Evolutionary conservation across 106 monocot genomes (phyloP).

Genomic region (Vanilla planifolia): DNA sequence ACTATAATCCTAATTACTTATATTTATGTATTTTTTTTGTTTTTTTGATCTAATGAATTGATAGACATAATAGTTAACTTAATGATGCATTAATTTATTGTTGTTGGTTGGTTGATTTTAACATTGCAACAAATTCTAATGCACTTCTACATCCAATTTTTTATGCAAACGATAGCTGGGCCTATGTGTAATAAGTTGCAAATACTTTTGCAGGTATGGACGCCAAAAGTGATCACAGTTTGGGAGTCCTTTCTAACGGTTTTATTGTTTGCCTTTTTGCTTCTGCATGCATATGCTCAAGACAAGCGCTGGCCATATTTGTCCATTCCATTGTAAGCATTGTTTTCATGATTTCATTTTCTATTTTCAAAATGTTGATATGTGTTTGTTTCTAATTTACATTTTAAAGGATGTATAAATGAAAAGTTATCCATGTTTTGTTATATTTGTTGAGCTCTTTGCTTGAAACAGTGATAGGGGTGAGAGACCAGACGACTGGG

Average conservation of each 20-base stretch:
- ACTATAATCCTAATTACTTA: too few species aligned
- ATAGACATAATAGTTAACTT: too few species aligned
- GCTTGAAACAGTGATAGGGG: constrained; percentile 35
- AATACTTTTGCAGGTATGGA: constrained; percentile 68
- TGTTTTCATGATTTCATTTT: not conserved
- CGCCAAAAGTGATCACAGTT: constrained; percentile 65
- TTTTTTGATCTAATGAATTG: too few species aligned
- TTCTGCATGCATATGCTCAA: constrained; percentile 84
- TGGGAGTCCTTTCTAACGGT: constrained; percentile 79
- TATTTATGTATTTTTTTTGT: too few species aligned
- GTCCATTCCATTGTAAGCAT: constrained; percentile 65
- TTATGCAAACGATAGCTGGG: too few species aligned
- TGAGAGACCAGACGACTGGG: constrained; percentile 87
- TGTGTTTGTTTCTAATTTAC: not conserved
- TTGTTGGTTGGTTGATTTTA: too few species aligned
- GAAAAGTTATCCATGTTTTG: too few species aligned
- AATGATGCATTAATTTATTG: too few species aligned
- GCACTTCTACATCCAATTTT: too few species aligned
- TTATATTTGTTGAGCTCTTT: not conserved
- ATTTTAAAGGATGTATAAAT: not conserved
- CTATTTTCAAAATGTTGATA: not conserved
- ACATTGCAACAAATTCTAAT: too few species aligned
- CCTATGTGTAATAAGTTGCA: too few species aligned
- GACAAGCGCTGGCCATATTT: constrained; percentile 74
- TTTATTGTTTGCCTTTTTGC: constrained; percentile 67